Evolutionary conservation across 176 grass and related monocot species (phyloP), one percentile per base, ranked within the genome.

Genomic region (barley (Hordeum vulgare)): DNA sequence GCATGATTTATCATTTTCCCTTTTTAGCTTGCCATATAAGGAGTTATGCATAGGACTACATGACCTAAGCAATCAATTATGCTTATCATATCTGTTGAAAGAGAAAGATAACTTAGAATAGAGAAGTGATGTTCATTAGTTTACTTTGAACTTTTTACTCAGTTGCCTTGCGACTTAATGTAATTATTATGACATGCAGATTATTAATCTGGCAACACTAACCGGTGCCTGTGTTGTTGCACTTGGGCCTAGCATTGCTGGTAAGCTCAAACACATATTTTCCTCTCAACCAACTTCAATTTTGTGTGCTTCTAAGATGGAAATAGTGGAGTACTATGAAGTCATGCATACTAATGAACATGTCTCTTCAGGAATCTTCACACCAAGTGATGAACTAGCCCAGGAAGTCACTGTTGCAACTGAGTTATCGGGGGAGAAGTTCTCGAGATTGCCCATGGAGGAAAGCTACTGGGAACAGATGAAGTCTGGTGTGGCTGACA

Each of bases 381-480:
- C 93, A 8, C 89, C 93, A 49, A 95, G 70, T 2, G 96, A 98
- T 67, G 93, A 95, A 79, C 91, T 98, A 76, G 96, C 91, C 14
- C 93, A 94, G 85, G 96, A 98, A 78, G 75, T 98, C 75, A 20
- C 79, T 5, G 87, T 81, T 15, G 96, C 96, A 29, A 93, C 96
- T 66, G 90, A 95, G 58, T 29, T 83, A 65, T 91, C 96, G 11
- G 96, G 96, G 11, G 96, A 98, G 74, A 98, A 95, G 74, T 88
- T 98, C 54, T 98, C 93, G 96, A 95, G 96, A 71, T 75, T 98
- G 74, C 96, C 96, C 37, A 70, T 98, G 39, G 96, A 98, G 72
- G 96, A 98, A 61, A 95, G 91, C 63, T 98, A 98, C 2, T 98
- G 96, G 96, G 96, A 98, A 61, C 91, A 87, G 0, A 98, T 98